These are phyloP conservation scores for Cetraspora pellucida DNA, from an alignment of 192 early-diverging fungal species.

Conservation along the genomic window DNA sequence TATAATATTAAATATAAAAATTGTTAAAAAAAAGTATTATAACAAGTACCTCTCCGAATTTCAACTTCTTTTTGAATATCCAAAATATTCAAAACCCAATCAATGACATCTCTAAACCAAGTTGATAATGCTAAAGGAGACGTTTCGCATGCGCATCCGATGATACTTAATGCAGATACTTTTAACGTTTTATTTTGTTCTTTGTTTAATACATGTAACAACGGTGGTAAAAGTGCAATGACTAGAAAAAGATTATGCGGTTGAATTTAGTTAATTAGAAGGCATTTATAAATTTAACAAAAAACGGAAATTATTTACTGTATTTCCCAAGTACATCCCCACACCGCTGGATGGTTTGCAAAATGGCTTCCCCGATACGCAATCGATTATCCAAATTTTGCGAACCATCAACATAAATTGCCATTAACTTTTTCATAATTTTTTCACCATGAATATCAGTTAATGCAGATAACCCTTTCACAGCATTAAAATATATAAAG, in stretches of 20 bases:
- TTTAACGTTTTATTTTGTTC: conserved; percentile 45
- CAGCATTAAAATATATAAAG: conserved; percentile 92
- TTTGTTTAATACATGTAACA: conserved; percentile 42
- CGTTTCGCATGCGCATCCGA: conserved; percentile 70
- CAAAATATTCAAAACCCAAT: conserved; percentile 71
- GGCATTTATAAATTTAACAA: too few species aligned
- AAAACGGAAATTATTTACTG: conserved; percentile 13
- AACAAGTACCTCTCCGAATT: conserved; percentile 60
- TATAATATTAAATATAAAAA: background rate
- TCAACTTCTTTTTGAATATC: conserved; percentile 63
- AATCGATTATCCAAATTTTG: conserved; percentile 68
- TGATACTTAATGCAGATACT: conserved; percentile 68
- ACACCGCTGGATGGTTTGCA: conserved; percentile 81
- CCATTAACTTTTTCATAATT: conserved; percentile 69
- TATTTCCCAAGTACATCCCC: conserved; percentile 84
- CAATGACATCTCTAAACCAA: conserved; percentile 66
- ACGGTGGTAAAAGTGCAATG: conserved; percentile 12
- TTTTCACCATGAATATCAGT: conserved; percentile 77
- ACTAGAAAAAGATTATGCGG: background rate
- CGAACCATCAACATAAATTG: conserved; percentile 61
- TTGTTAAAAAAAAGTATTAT: background rate
- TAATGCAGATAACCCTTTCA: conserved; percentile 81
- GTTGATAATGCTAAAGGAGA: conserved; percentile 69
- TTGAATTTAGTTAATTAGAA: background rate
- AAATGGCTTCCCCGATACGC: conserved; percentile 84